These are phyloP conservation scores for Trichophyton simii DNA, from an alignment of 2,329 filamentous ascomycete species.

Conservation along the genomic window DNA sequence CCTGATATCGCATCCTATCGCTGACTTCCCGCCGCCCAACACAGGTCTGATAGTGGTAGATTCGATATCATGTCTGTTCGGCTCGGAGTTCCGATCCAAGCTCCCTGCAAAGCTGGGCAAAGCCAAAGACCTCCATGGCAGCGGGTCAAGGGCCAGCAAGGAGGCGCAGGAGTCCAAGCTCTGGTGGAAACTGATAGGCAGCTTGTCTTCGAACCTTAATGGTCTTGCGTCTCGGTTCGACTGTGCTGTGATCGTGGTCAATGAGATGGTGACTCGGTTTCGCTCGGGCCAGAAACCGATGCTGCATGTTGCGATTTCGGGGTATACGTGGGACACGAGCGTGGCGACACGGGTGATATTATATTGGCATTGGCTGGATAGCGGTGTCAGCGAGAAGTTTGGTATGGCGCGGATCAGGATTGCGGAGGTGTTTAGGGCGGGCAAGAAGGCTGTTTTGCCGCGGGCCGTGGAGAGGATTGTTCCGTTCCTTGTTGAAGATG, in stretches of 20 bases:
- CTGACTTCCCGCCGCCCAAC: conserved; percentile 47
- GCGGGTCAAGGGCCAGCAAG: conserved; percentile 1
- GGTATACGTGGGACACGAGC: conserved; percentile 66
- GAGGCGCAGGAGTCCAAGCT: conserved; percentile 11
- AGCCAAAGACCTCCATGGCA: conserved; percentile 26
- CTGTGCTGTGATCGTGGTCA: conserved; percentile 62
- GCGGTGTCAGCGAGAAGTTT: conserved; percentile 28
- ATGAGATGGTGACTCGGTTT: conserved; percentile 73
- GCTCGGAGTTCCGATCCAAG: conserved; percentile 55
- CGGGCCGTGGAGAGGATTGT: conserved; percentile 24
- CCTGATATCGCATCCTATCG: conserved; percentile 55
- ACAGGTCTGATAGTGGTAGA: conserved; percentile 66
- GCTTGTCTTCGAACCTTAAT: conserved; percentile 48
- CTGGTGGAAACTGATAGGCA: conserved; percentile 50
- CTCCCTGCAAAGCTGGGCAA: conserved; percentile 24
- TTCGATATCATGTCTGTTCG: conserved; percentile 62
- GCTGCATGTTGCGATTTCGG: conserved; percentile 62
- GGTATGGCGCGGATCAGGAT: conserved; percentile 42
- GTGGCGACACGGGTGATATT: conserved; percentile 61
- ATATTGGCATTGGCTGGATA: conserved; percentile 58
- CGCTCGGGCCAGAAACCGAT: conserved; percentile 52
- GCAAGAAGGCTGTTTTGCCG: conserved; percentile 36
- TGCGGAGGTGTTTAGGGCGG: conserved; percentile 53
- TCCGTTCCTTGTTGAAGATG: conserved; percentile 29
- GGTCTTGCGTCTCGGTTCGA: conserved; percentile 63